Evolutionary conservation across 2,329 filamentous ascomycete species (phyloP), one percentile per base, ranked within the genome.

Genomic region (Fusarium algeriense): DNA sequence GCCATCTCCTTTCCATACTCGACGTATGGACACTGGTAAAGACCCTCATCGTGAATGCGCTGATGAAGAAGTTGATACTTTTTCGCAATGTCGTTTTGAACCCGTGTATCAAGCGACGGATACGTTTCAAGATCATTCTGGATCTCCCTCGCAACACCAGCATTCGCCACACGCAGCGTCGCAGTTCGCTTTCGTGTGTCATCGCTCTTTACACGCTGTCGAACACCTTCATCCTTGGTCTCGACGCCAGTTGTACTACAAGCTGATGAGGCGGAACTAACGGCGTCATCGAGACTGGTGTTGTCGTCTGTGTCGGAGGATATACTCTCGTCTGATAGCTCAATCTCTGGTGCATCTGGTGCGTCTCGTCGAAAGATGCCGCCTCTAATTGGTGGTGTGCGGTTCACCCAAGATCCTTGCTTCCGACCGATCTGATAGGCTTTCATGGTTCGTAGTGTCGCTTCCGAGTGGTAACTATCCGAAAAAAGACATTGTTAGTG

Each of bases 341-440:
- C 68, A 13, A 67, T 32, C n/a, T 60, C 54, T 12, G 23, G 23
- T 23, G 23, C 23, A 5, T 23, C 23, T 67, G 46, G 17, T 23
- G 58, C 55, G 32, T 70, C 64, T 50, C 68, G 74, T 59, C 79
- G 48, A 38, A 73, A 84, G 75, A 85, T 75, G 46, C 84, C 84
- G 43, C 85, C 84, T 76, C 86, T 83, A 66, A 91, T 90, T 70
- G 89, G 89, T 60, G 89, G 89, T 71, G 85, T 86, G 72, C 86
- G 82, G 80, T 89, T 89, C 66, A 80, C 79, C 89, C 89, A 91
- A 40, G 84, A 84, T 68, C 85, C 83, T 59, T 87, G 81, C 76
- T 84, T 85, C 74, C 84, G 85, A 73, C 88, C 89, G 73, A 91
- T 89, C 73, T 87, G 87, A 79, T 85, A 90, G 73, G 85, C 84